These are phyloP conservation scores for Schwanniomyces vanrijiae DNA, from an alignment of 805 yeast species.

Conservation along the genomic window DNA sequence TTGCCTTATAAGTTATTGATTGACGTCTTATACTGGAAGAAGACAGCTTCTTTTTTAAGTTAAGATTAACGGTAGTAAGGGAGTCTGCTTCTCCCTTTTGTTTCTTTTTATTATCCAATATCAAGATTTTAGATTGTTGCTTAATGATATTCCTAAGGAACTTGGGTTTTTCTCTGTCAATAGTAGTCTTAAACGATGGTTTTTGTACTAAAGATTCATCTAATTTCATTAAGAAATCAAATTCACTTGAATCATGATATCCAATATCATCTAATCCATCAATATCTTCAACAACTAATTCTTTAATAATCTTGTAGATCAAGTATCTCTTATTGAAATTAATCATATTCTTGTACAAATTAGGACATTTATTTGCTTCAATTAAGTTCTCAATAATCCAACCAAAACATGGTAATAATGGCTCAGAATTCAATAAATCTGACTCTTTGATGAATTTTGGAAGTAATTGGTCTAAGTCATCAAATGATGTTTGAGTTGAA, in stretches of 20 bases:
- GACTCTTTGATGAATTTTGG: conserved; percentile 24
- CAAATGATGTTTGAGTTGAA: conserved; percentile 18
- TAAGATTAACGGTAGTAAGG: not conserved
- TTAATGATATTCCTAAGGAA: conserved; percentile 30
- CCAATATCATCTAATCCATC: conserved; percentile 18
- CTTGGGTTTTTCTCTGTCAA: conserved; percentile 23
- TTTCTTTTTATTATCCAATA: conserved; percentile 33
- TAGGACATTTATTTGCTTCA: conserved; percentile 65
- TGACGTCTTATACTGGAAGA: conserved; percentile 33
- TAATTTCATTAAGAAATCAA: conserved; percentile 53
- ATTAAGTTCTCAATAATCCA: conserved; percentile 83
- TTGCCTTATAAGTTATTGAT: conserved; percentile 39
- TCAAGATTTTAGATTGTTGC: conserved; percentile 32
- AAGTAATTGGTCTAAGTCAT: conserved; percentile 29
- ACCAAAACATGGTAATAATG: conserved; percentile 83
- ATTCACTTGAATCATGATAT: conserved; percentile 40
- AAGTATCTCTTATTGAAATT: conserved; percentile 75
- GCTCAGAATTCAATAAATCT: conserved; percentile 37
- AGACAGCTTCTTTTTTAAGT: conserved; percentile 29
- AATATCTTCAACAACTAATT: conserved; percentile 36
- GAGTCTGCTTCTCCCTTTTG: conserved; percentile 9
- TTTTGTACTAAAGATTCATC: conserved; percentile 35
- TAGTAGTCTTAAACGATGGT: conserved; percentile 26
- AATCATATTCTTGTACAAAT: conserved; percentile 65
- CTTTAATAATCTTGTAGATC: conserved; percentile 38